Conservation (phyloP, 2,329 filamentous ascomycete species). For the Onygena corvina region DNA sequence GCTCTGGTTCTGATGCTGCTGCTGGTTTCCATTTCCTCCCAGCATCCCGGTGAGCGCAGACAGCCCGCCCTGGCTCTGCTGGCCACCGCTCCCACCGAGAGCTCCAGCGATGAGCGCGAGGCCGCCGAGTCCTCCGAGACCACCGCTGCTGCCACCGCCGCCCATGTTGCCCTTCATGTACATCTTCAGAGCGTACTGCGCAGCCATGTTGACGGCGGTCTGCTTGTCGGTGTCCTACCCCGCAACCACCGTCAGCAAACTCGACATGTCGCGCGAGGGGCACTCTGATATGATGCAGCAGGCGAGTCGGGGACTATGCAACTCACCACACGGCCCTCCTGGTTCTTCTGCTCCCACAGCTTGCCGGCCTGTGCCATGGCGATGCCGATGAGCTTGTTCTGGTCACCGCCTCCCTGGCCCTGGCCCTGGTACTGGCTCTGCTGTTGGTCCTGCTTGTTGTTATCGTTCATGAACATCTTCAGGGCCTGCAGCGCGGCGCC, state of each 20-base stretch:
- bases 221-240: constrained; percentile 58
- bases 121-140: constrained; percentile 31
- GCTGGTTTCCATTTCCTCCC: constrained; percentile 1
- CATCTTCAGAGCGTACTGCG: constrained; percentile 80
- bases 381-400: constrained; percentile 71
- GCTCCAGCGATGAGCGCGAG: constrained; percentile 45
- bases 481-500: constrained; percentile 45
- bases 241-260: constrained; percentile 15
- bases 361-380: constrained; percentile 82
- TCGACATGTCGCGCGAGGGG: constrained; percentile 22
- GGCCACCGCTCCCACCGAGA: constrained; percentile 6
- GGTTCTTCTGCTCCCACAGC: constrained; percentile 52
- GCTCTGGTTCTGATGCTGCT: background rate
- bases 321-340: constrained; percentile 42
- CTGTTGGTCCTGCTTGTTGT: constrained; percentile 20
- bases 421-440: constrained; percentile 19
- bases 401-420: constrained; percentile 37
- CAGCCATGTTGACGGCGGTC: constrained; percentile 63
- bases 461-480: constrained; percentile 62
- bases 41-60: background rate
- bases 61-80: background rate
- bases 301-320: constrained; percentile 4
- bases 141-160: constrained; percentile 36
- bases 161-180: constrained; percentile 66
- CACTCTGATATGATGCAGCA: background rate